Evolutionary conservation across 352 stramenopile species (phyloP).

Genomic region (Phytophthora meadii): DNA sequence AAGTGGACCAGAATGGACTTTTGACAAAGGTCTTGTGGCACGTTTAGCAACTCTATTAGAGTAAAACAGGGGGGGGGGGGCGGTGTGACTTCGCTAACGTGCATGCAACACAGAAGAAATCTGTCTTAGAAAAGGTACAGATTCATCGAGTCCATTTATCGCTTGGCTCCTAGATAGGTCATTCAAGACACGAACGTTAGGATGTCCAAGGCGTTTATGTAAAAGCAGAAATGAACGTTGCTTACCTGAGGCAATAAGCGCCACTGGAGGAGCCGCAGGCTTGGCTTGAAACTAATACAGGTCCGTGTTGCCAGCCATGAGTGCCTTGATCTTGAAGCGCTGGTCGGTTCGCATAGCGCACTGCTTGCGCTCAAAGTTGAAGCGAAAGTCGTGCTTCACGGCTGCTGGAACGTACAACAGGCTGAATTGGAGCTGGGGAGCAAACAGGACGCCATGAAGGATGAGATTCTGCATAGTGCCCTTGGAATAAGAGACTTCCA

Average conservation of each 20-base stretch:
- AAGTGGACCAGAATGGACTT: no score
- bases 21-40: no score
- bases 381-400: conserved; percentile 8
- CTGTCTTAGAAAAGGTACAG: no score
- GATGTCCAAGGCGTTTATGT: conserved; percentile 7
- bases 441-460: no score
- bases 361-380: conserved; percentile 16
- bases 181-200: conserved; percentile 9
- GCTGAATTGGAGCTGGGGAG: no score
- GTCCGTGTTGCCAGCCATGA: conserved; percentile 2
- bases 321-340: conserved; percentile 26
- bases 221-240: conserved; percentile 8
- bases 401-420: no score
- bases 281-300: conserved; percentile 26
- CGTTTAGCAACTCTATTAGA: no score
- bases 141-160: conserved; percentile 1
- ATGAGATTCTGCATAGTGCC: conserved; percentile 9
- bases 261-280: not conserved
- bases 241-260: conserved; percentile 16
- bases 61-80: no score
- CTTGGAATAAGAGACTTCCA: conserved; percentile 31
- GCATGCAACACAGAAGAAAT: no score
- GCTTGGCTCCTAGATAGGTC: conserved; percentile 12
- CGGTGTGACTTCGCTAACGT: no score
- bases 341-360: conserved; percentile 10